phyloP scores from a whole-genome alignment of 2,329 filamentous ascomycete genomes.

The Hypoxylon sp. region DNA sequence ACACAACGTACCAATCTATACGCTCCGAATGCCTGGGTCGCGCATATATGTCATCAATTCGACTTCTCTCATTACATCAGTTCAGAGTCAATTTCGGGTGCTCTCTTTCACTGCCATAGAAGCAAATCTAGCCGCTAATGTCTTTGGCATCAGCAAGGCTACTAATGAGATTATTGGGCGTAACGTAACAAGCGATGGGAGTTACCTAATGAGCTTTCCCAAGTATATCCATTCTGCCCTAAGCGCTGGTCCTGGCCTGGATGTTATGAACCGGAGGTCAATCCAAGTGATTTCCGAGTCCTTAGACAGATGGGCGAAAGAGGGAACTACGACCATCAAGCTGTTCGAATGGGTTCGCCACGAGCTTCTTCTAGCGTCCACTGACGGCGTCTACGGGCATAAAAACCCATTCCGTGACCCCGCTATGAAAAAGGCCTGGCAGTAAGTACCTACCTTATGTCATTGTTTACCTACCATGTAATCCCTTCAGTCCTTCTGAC shows the following conservation, averaged over 20 bases:
- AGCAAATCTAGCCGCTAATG: constrained; percentile 13
- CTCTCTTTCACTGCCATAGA: constrained; percentile 38
- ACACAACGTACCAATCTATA: constrained; percentile 36
- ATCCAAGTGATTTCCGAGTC: constrained; percentile 36
- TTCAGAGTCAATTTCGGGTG: constrained; percentile 35
- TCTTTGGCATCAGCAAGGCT: constrained; percentile 34
- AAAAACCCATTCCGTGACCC: constrained; percentile 46
- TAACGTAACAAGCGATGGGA: constrained; percentile 23
- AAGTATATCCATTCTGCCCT: constrained; percentile 37
- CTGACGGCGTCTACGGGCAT: constrained; percentile 45
- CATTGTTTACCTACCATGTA: background rate
- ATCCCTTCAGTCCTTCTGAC: background rate
- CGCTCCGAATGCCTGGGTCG: constrained; percentile 28
- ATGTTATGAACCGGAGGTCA: constrained; percentile 41
- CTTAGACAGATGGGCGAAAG: constrained; percentile 20
- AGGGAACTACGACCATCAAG: constrained; percentile 26
- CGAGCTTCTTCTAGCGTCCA: constrained; percentile 41
- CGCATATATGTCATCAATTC: constrained; percentile 41
- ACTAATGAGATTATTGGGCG: constrained; percentile 28
- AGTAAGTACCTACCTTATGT: constrained; percentile 38
- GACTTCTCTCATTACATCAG: constrained; percentile 16
- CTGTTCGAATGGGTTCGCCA: constrained; percentile 44
- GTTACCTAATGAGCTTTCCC: constrained; percentile 42
- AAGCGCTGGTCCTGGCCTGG: constrained; percentile 35
- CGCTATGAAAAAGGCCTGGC: constrained; percentile 41